Conservation (phyloP, 169 alveolate genomes). For the Eimeria maxima region DNA sequence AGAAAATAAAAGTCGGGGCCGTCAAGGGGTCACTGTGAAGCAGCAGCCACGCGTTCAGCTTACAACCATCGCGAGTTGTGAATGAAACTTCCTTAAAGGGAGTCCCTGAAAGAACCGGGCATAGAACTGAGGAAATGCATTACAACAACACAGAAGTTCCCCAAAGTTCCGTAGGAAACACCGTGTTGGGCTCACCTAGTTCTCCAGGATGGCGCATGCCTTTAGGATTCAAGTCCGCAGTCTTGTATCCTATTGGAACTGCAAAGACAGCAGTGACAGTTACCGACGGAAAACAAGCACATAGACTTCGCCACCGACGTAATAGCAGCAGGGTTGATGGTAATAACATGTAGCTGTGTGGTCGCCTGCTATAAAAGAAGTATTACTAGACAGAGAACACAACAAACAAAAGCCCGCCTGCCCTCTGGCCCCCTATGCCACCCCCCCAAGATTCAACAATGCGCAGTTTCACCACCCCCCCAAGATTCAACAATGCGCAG, state of each 20-base stretch:
- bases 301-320: neutral
- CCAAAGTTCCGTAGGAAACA: neutral
- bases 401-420: too few species aligned
- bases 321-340: neutral
- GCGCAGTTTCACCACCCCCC: neutral
- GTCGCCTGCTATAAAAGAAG: neutral
- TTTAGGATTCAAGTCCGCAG: constrained; percentile 54
- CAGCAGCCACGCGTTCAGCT: constrained; percentile 38
- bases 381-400: neutral
- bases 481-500: too few species aligned
- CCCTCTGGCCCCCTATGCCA: too few species aligned
- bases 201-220: constrained; percentile 75
- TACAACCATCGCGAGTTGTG: constrained; percentile 47
- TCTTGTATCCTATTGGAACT: constrained; percentile 57
- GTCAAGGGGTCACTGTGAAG: neutral
- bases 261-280: neutral
- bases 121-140: neutral
- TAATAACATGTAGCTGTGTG: neutral
- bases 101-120: neutral
- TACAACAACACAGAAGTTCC: neutral
- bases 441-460: neutral
- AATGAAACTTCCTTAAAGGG: constrained; percentile 53
- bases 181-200: neutral
- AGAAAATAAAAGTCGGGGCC: constrained; percentile 75
- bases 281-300: neutral